A percentile compares a stretch with the other conserved stretches of the same genome.
These are phyloP conservation scores for Lactarius vividus DNA, from an alignment of 768 basidiomycete species.

Conservation along the genomic window DNA sequence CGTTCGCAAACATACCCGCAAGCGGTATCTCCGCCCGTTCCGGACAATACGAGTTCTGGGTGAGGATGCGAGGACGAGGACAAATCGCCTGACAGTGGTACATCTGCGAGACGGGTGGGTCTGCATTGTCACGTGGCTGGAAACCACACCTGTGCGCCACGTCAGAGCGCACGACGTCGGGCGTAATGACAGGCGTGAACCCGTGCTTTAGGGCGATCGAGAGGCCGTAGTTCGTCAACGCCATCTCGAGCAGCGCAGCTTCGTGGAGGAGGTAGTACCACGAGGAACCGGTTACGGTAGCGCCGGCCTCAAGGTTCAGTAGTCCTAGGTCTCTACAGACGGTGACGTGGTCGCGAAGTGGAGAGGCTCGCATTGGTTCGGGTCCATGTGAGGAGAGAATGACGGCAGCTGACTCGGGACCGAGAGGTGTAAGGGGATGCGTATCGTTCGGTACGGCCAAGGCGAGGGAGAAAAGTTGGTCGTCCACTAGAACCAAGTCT, in stretches of 20 bases:
- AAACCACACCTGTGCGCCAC: constrained; percentile 90
- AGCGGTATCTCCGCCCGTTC: constrained; percentile 95
- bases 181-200: constrained; percentile 80
- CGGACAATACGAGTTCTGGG: constrained; percentile 73
- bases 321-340: constrained; percentile 64
- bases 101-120: constrained; percentile 66
- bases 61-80: constrained; percentile 36
- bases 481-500: constrained; percentile 51
- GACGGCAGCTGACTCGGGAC: constrained; percentile 71
- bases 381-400: constrained; percentile 70
- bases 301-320: constrained; percentile 75
- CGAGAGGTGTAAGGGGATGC: constrained; percentile 71
- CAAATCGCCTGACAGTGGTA: constrained; percentile 57
- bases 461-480: constrained; percentile 60
- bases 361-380: constrained; percentile 45
- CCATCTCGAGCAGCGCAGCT: constrained; percentile 83
- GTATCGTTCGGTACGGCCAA: constrained; percentile 88
- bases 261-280: constrained; percentile 91
- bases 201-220: constrained; percentile 75
- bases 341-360: constrained; percentile 70
- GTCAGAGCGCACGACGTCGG: constrained; percentile 88
- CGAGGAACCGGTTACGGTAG: constrained; percentile 78
- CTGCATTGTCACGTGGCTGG: constrained; percentile 75
- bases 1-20: constrained; percentile 83
- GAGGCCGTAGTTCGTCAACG: constrained; percentile 83